Base-by-base conservation (phyloP, 2,329 filamentous ascomycete genomes). In the Verticillium klebahnii region DNA sequence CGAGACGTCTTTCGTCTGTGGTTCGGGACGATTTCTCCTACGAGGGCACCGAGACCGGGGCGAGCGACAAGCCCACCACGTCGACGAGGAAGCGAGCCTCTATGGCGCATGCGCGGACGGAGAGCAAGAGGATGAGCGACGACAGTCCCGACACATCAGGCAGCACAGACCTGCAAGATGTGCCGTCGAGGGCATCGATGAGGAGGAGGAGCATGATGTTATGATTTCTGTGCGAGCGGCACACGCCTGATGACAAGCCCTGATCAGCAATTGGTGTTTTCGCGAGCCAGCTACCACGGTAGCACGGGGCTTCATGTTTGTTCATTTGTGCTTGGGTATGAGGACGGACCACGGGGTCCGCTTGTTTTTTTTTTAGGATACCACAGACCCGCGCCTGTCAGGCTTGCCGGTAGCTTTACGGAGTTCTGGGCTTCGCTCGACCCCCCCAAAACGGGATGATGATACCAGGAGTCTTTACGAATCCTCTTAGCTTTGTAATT, bases 191-290 rank as follows among this genome's bases (percentile, higher is more conserved):
- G 70, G 71, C 69, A 61, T 76, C 69, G 37, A 77, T 78, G 62
- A 76, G 84, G 68, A 75, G 84, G 66, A 77, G 83, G 67, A 86
- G 83, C 70, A 86, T 85, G 82, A 85, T 87, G 83, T 71, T 86
- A 72, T 85, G 76, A 82, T 67, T 31, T 56, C 7, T 12, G n/a
- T 25, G 40, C 40, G n/a, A 12, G 19, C 19, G 8, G 40, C 19
- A 19, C 40, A 50, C 40, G 40, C 40, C 19, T 58, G n/a, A 61
- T 55, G 40, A 57, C 39, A 55, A 50, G 60, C 34, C 58, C 55
- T 36, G 40, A 36, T 36, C 2, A 57, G 55, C 55, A 57, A 37
- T 19, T 23, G 55, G 64, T 61, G 62, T 65, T 65, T 62, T 34
- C 54, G 11, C 8, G 40, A 9, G 19, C 11, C 19, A 23, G 19